Evolutionary conservation across 1,284 basidiomycete genomes (phyloP).

Genomic region (Pseudozyma pruni): DNA sequence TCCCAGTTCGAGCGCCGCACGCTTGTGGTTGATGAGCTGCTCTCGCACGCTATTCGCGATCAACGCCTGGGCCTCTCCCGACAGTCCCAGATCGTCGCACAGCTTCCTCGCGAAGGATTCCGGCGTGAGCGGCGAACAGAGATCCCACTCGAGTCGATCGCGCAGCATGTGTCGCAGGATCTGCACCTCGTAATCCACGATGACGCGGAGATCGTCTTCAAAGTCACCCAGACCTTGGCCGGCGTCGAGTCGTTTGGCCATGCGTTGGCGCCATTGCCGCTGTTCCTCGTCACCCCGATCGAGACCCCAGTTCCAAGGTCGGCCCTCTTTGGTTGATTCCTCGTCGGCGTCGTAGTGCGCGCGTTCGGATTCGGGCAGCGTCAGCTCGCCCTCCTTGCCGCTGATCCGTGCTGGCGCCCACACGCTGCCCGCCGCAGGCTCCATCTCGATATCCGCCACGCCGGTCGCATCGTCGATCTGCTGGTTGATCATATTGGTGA

Average conservation of each 20-base stretch:
- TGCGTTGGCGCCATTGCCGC: constrained; percentile 31
- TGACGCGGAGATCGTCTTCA: constrained; percentile 64
- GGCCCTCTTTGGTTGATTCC: constrained; percentile 33
- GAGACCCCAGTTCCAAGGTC: constrained; percentile 43
- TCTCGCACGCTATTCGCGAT: constrained; percentile 93
- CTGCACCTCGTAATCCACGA: constrained; percentile 85
- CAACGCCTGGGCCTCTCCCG: constrained; percentile 86
- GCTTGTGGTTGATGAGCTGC: constrained; percentile 90
- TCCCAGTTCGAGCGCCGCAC: constrained; percentile 91
- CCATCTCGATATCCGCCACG: constrained; percentile 51
- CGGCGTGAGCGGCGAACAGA: constrained; percentile 89
- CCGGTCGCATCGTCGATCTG: constrained; percentile 89
- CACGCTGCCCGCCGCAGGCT: constrained; percentile 39
- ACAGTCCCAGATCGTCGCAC: constrained; percentile 85
- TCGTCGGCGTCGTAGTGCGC: constrained; percentile 32
- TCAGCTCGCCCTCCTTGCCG: constrained; percentile 22
- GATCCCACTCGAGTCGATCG: constrained; percentile 98
- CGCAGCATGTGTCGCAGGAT: constrained; percentile 88
- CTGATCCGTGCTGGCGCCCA: constrained; percentile 35
- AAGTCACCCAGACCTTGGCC: constrained; percentile 43
- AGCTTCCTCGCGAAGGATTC: constrained; percentile 84
- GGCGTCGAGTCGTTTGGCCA: constrained; percentile 31
- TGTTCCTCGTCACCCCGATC: constrained; percentile 20
- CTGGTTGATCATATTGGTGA: constrained; percentile 85
- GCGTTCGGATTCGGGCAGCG: constrained; percentile 13